A percentile compares a stretch with the other conserved stretches of the same genome.
These are phyloP conservation scores for Halenospora varia DNA, from an alignment of 495 filamentous ascomycete genomes.

Conservation along the genomic window DNA sequence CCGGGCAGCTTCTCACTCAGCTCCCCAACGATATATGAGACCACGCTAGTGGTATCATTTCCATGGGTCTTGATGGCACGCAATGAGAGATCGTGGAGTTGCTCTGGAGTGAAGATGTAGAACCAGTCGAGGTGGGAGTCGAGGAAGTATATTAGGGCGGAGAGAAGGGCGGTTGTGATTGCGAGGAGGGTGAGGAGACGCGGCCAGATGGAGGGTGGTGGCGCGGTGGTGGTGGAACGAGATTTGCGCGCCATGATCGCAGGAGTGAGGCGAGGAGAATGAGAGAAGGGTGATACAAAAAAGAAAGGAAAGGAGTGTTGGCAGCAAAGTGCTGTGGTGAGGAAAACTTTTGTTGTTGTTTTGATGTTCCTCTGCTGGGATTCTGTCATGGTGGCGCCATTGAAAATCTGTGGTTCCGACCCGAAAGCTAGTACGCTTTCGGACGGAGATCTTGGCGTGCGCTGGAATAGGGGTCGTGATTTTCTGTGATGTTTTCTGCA, in stretches of 20 bases:
- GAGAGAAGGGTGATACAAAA: background rate
- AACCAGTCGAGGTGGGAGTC: conserved; percentile 67
- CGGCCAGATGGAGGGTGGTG: background rate
- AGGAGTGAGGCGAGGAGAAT: background rate
- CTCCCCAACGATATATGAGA: conserved; percentile 60
- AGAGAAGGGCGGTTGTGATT: conserved; percentile 54
- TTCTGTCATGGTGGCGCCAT: too few relatives aligned
- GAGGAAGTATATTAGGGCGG: conserved; percentile 56
- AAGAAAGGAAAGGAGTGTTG: background rate
- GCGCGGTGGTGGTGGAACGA: background rate
- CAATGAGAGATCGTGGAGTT: conserved; percentile 65
- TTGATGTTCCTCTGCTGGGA: background rate
- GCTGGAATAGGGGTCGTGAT: too few relatives aligned
- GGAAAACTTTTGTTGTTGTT: background rate
- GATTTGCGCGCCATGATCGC: background rate
- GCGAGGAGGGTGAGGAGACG: conserved; percentile 51
- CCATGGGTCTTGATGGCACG: conserved; percentile 62
- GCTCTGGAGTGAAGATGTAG: conserved; percentile 68
- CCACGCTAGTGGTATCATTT: conserved; percentile 65
- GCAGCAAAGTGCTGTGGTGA: background rate
- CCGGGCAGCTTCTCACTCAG: conserved; percentile 40
- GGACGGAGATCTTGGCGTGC: too few relatives aligned
- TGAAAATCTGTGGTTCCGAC: too few relatives aligned
- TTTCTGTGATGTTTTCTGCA: too few relatives aligned
- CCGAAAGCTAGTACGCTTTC: too few relatives aligned